Base-by-base conservation (phyloP, 164 flowering plant species). In the Stephania japonica region DNA sequence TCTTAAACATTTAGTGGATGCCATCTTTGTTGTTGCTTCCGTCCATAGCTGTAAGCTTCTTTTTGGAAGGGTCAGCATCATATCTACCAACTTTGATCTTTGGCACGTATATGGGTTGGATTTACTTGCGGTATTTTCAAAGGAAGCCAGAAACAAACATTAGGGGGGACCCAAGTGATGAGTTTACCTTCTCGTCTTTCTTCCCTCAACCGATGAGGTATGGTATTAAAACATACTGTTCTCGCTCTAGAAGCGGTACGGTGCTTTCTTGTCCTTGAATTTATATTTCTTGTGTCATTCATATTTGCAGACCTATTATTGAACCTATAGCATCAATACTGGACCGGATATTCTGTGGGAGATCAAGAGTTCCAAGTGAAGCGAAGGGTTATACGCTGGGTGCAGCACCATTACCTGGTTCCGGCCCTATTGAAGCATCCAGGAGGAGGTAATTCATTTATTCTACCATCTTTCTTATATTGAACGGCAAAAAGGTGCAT, bases 81-180 rank as follows among this genome's bases (percentile, higher is more conserved):
- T 88, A 88, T 80, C 94, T 95, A 80, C 97, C 98, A 61, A 86
- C 87, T 24, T 53, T 93, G 59, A 79, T 90, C 69, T 89, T 90
- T 78, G 99, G 99, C 56, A 88, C 97, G 64, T 93, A 95, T 70
- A 83, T 82, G 71, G 85, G 99, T 81, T 95, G 99, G 99, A 84
- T 95, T 71, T 93, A 90, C 83, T 88, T 93, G 65, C 85, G 99
- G 78, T 95, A 89, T 82, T 78, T 88, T 72, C 99, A 95, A 81
- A 87, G 78, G 72, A 87, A 83, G 72, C 87, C 93, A 71, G 99
- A 95, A 81, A 86, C 97, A 7, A 87, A 86, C 62, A 81, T 86
- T 14, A 85, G 71, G 82, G 99, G 99, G 41, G 99, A 95, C 71
- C 98, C 98, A 75, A 95, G 91, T 81, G 98, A 93, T 74, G 99